Percentiles rank a stretch among this genome's conserved stretches.
These are phyloP conservation scores for Asterochloris erici DNA, from an alignment of 139 green algal genomes.

Conservation along the genomic window DNA sequence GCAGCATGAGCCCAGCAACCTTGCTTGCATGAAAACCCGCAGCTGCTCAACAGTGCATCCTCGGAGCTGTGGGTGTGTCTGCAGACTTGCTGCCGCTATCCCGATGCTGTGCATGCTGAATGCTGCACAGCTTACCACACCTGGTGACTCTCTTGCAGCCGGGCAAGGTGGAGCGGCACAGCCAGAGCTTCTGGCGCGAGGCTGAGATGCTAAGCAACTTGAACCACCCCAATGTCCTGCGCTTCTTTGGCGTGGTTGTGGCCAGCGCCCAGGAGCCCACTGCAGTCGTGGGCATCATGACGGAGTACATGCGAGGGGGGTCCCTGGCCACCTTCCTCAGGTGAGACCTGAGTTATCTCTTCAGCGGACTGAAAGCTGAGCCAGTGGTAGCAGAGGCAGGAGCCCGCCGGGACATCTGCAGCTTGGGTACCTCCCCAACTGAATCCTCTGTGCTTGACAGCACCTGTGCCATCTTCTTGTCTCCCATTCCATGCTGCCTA, in stretches of 20 bases:
- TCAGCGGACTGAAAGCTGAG: too few species aligned
- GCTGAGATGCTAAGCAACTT: constrained; percentile 75
- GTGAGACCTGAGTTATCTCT: neutral
- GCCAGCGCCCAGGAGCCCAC: constrained; percentile 29
- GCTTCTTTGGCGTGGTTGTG: constrained; percentile 86
- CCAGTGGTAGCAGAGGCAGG: too few species aligned
- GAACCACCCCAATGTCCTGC: constrained; percentile 93
- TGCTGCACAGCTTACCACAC: neutral
- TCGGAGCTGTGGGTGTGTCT: neutral
- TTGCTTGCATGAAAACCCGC: too few species aligned
- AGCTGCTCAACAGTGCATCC: too few species aligned
- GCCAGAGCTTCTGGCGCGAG: constrained; percentile 76
- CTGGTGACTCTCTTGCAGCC: constrained; percentile 21
- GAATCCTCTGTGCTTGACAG: too few species aligned
- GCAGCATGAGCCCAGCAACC: too few species aligned
- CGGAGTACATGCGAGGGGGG: constrained; percentile 78
- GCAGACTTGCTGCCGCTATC: neutral
- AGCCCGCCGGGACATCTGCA: too few species aligned
- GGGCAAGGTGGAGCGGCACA: constrained; percentile 52
- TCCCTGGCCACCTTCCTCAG: constrained; percentile 56
- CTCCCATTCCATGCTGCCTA: too few species aligned
- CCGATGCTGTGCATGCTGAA: neutral
- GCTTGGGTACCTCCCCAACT: too few species aligned
- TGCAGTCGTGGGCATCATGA: constrained; percentile 76
- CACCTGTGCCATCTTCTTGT: too few species aligned